phyloP scores from a whole-genome alignment of 176 grass and related monocot genomes.

The Chrysopogon serrulatus region DNA sequence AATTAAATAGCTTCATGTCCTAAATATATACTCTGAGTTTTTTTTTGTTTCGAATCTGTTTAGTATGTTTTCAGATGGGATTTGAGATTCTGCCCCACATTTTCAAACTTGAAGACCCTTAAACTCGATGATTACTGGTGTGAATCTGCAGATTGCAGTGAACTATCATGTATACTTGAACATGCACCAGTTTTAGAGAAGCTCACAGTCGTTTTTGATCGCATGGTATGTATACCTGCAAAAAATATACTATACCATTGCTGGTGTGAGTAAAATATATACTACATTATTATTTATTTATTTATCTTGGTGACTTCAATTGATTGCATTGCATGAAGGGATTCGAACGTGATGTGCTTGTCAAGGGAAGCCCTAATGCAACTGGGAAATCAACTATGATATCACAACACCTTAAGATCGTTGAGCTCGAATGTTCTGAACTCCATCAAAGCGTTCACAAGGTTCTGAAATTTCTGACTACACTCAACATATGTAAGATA shows the following conservation, averaged over 20 bases:
- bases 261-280: not conserved
- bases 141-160: not conserved
- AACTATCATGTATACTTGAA: not conserved
- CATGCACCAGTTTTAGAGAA: not conserved
- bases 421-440: too few relatives aligned
- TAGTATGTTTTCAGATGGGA: not conserved
- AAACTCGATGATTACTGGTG: not conserved
- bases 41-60: not conserved
- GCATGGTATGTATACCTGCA: too few relatives aligned
- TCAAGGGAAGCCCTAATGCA: too few relatives aligned
- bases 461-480: not conserved
- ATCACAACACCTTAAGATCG: too few relatives aligned
- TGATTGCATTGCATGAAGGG: too few relatives aligned
- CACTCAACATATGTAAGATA: not conserved
- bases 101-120: not conserved
- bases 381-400: too few relatives aligned
- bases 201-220: not conserved
- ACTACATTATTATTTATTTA: not conserved
- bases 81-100: not conserved
- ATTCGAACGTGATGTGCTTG: too few relatives aligned
- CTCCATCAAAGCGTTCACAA: too few relatives aligned
- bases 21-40: too few relatives aligned
- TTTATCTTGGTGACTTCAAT: not conserved
- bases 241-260: too few relatives aligned
- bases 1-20: too few relatives aligned